A percentile compares a stretch with the other conserved stretches of the same genome.
phyloP scores from a whole-genome alignment of 345 rosid genomes.

The Fremontodendron californicum region DNA sequence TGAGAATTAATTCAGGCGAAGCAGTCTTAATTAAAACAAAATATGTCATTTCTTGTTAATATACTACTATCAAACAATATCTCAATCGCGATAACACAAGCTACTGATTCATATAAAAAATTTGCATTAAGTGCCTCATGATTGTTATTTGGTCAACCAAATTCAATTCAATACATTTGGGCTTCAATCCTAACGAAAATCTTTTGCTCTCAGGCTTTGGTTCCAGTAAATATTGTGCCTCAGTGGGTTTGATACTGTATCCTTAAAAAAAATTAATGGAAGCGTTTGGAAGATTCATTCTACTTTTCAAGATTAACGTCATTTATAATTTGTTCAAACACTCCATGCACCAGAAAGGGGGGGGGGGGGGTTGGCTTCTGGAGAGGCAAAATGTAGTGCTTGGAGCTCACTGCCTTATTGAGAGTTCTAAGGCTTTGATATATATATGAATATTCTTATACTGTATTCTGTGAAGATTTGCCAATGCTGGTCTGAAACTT shows the following conservation, averaged over 20 bases:
- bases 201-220: not conserved
- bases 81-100: not conserved
- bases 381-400: not conserved
- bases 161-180: not conserved
- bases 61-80: not conserved
- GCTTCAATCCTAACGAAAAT: not conserved
- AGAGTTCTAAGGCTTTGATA: not conserved
- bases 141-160: not conserved
- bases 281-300: not conserved
- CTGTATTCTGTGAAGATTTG: not conserved
- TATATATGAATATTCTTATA: not conserved
- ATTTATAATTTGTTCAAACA: no score
- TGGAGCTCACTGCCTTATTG: slow-evolving; percentile 43
- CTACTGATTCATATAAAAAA: not conserved
- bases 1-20: not conserved
- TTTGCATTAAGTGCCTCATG: not conserved
- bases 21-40: not conserved
- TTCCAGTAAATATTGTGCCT: not conserved
- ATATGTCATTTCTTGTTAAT: not conserved
- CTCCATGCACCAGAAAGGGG: not conserved
- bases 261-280: not conserved
- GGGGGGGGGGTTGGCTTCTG: not conserved
- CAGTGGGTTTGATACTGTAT: not conserved
- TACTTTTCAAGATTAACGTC: not conserved
- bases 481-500: not conserved